These are phyloP conservation scores for Metarhizium robertsii DNA, from an alignment of 2,329 filamentous ascomycete species.

Conservation along the genomic window DNA sequence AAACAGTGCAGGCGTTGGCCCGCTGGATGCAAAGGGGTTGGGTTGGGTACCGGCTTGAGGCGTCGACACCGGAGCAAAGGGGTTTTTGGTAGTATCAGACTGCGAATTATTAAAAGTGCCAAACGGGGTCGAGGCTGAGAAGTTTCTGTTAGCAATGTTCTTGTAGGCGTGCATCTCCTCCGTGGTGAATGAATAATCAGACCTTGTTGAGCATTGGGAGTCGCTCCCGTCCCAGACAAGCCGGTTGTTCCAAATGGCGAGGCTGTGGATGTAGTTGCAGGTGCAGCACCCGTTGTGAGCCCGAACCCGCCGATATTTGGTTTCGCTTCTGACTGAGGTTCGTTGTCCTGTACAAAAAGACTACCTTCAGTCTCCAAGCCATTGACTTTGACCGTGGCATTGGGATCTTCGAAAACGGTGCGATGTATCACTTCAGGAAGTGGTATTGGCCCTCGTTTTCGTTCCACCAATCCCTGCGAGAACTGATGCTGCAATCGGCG, in stretches of 20 bases:
- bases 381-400: slow-evolving; percentile 5
- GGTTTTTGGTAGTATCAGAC: not conserved
- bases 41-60: not conserved
- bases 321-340: not conserved
- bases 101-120: not conserved
- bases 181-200: not conserved
- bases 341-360: slow-evolving; percentile 18
- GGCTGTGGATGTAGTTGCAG: not conserved
- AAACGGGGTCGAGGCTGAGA: slow-evolving; percentile 6
- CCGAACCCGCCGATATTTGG: not conserved
- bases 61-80: slow-evolving; percentile 3
- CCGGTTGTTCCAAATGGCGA: not conserved
- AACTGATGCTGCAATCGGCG: slow-evolving; percentile 45
- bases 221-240: not conserved
- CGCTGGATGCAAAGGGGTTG: not conserved
- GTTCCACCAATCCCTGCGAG: slow-evolving; percentile 48
- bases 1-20: not conserved
- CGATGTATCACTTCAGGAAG: slow-evolving; percentile 47
- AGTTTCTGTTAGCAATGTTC: not conserved
- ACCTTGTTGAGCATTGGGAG: not conserved
- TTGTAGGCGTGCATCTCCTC: not conserved
- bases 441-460: slow-evolving; percentile 43
- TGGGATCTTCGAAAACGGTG: slow-evolving; percentile 35
- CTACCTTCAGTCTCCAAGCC: slow-evolving; percentile 14
- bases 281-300: not conserved